Percentiles rank a stretch among this genome's conserved stretches.
Conservation (phyloP, 78 protist species). For the Tieghemostelium lacteum region DNA sequence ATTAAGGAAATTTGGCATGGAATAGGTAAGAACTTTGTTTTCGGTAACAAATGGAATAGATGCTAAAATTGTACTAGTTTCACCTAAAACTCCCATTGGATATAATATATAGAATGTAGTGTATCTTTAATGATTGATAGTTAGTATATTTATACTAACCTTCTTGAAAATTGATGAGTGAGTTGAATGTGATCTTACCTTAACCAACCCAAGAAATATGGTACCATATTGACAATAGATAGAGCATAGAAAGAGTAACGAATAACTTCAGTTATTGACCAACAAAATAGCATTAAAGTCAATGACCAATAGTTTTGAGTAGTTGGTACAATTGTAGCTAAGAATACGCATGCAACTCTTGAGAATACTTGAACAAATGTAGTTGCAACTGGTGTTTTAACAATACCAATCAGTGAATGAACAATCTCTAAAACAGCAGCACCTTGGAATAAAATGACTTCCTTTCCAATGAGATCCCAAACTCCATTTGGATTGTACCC, state of each 20-base stretch:
- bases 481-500: constrained; percentile 21
- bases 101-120: constrained; percentile 78
- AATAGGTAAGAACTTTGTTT: not conserved
- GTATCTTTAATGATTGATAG: constrained; percentile 19
- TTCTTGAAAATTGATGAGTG: not conserved
- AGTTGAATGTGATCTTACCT: constrained; percentile 15
- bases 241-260: constrained; percentile 86
- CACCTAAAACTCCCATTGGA: constrained; percentile 84
- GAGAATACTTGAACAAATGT: constrained; percentile 86
- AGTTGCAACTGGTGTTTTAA: constrained; percentile 67
- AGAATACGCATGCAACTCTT: constrained; percentile 67
- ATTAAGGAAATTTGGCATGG: constrained; percentile 75
- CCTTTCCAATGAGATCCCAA: constrained; percentile 13
- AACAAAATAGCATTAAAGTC: constrained; percentile 55
- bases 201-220: constrained; percentile 81
- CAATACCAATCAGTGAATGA: constrained; percentile 85
- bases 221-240: constrained; percentile 35
- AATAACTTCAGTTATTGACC: constrained; percentile 84
- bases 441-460: constrained; percentile 71
- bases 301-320: constrained; percentile 17
- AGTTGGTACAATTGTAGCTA: constrained; percentile 41
- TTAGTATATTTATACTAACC: not conserved
- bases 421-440: constrained; percentile 82
- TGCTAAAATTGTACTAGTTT: constrained; percentile 45
- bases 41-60: constrained; percentile 42